Base-by-base conservation (phyloP, 768 basidiomycete genomes). In the Piloderma croceum region DNA sequence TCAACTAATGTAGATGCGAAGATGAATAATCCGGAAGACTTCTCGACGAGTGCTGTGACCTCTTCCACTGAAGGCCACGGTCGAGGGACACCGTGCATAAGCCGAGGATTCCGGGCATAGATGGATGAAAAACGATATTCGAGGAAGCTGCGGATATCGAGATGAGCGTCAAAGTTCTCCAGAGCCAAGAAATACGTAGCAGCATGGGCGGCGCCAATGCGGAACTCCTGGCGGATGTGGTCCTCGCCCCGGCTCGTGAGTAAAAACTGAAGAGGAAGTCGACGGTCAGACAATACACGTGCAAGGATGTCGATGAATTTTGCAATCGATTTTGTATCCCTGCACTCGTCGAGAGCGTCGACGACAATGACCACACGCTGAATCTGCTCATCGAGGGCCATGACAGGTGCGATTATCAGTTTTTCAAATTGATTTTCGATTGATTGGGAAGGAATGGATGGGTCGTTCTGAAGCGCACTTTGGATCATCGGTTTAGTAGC, bases 301-400 rank as follows among this genome's bases (percentile, higher is more conserved):
- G 42, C 38, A 11, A 56, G 36, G 15, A 50, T 17, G 7, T 21
- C 20, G 17, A 56, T 11, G 2, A 56, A 38, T 11, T 18, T 36
- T 3, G 34, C 21, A 9, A 51, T 39, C n/a, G 40, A 36, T 2
- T 10, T 6, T 3, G 15, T 12, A 22, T 44, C 31, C 7, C 46
- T 51, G 24, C 54, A 56, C 42, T 56, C 56, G 36, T 56, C 56
- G 4, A 57, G 32, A 17, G 52, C 56, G 43, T 57, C 56, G n/a
- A 57, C 19, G 19, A 57, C 44, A 32, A 57, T 43, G 13, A 56
- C 31, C 24, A 47, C 40, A n/a, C n/a, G n/a, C n/a, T n/a, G n/a
- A n/a, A n/a, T n/a, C n/a, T n/a, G n/a, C n/a, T n/a, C n/a, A n/a
- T n/a, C n/a, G n/a, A n/a, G n/a, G n/a, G n/a, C n/a, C n/a, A n/a